Percentiles rank a stretch among this genome's conserved stretches.
These are phyloP conservation scores for Phytophthora sansomeana DNA, from an alignment of 352 stramenopile species.

Conservation along the genomic window DNA sequence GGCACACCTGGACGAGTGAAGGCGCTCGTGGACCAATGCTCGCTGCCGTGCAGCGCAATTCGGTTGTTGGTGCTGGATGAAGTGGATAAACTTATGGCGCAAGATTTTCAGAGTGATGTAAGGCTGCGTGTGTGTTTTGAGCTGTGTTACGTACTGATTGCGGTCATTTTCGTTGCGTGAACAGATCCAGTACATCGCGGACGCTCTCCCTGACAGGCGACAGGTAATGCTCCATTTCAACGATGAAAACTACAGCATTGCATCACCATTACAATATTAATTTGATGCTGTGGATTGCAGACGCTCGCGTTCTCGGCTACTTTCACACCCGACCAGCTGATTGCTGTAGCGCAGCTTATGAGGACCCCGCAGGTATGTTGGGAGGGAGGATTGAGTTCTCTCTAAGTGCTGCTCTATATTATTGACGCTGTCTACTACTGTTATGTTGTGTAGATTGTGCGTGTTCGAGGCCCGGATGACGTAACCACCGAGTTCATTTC, in stretches of 20 bases:
- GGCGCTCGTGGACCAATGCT: conserved; percentile 67
- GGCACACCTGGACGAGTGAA: conserved; percentile 79
- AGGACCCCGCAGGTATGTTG: conserved; percentile 60
- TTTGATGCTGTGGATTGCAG: conserved; percentile 34
- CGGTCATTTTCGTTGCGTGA: not conserved
- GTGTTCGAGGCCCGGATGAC: conserved; percentile 60
- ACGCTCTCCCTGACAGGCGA: conserved; percentile 58
- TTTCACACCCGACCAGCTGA: conserved; percentile 75
- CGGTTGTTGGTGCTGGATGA: conserved; percentile 81
- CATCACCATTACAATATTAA: not conserved
- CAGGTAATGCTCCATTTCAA: conserved; percentile 45
- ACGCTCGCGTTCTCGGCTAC: conserved; percentile 83
- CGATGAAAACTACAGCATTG: not conserved
- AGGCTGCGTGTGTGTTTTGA: not conserved
- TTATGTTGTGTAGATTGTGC: conserved; percentile 56
- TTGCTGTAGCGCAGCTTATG: conserved; percentile 58
- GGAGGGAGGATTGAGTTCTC: not conserved
- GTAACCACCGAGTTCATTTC: conserved; percentile 76
- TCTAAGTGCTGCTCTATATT: not conserved
- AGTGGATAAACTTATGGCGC: conserved; percentile 81
- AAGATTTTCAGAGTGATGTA: conserved; percentile 77
- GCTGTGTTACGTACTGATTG: not conserved
- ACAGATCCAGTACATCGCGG: conserved; percentile 71
- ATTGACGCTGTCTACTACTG: not conserved
- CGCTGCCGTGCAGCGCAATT: conserved; percentile 55